A percentile compares a stretch with the other conserved stretches of the same genome.
These are phyloP conservation scores for Arthrobotrys megalospora DNA, from an alignment of 2,329 filamentous ascomycete genomes.

Conservation along the genomic window DNA sequence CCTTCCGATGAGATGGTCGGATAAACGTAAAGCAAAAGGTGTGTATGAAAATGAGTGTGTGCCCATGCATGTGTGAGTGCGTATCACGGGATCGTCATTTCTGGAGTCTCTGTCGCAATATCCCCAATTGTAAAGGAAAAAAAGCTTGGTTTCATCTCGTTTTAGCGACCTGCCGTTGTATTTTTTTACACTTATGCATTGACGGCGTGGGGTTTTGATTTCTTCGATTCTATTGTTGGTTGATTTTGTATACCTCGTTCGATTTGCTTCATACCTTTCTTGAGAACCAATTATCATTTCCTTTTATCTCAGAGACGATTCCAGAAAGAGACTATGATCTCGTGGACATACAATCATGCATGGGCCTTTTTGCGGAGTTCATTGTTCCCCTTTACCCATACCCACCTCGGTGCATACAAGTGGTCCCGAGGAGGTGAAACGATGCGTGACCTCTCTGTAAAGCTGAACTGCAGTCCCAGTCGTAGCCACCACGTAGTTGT, in stretches of 20 bases:
- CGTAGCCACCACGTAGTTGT: slow-evolving; percentile 30
- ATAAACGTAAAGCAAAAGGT: slow-evolving; percentile 18
- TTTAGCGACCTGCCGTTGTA: slow-evolving; percentile 13
- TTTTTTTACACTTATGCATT: slow-evolving; percentile 44
- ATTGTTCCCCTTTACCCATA: slow-evolving; percentile 1
- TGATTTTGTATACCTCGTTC: slow-evolving; percentile 1
- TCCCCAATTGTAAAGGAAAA: slow-evolving; percentile 5
- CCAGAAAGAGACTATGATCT: slow-evolving; percentile 44
- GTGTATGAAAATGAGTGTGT: slow-evolving; percentile 34
- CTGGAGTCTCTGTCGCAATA: slow-evolving; percentile 40
- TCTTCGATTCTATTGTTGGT: slow-evolving; percentile 9
- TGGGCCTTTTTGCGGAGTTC: slow-evolving; percentile 37
- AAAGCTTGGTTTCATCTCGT: slow-evolving; percentile 11
- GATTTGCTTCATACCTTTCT: neutral
- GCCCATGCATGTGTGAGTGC: slow-evolving; percentile 22
- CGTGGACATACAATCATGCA: slow-evolving; percentile 38
- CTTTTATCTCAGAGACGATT: slow-evolving; percentile 19
- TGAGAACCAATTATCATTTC: neutral
- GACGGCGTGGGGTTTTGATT: slow-evolving; percentile 41
- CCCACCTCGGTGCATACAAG: neutral
- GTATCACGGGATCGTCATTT: slow-evolving; percentile 44
- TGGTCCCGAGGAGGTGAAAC: slow-evolving; percentile 3
- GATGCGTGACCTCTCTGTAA: slow-evolving; percentile 25
- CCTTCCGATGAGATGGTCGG: slow-evolving; percentile 30
- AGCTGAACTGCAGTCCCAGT: slow-evolving; percentile 39